Evolutionary conservation across 352 stramenopile genomes (phyloP).

Genomic region (Phytophthora parvispora): DNA sequence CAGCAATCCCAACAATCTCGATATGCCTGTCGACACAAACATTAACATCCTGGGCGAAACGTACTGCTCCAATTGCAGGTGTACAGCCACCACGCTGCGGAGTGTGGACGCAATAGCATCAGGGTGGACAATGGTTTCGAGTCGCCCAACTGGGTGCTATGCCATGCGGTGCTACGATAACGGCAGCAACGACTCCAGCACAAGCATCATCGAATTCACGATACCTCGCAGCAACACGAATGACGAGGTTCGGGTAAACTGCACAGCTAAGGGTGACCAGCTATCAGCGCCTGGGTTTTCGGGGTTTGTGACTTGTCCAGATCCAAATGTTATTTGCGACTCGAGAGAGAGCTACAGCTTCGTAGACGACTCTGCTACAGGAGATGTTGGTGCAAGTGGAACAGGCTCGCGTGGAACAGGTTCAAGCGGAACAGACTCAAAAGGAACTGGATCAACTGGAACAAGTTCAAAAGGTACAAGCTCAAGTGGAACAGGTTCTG

Average conservation of each 20-base stretch:
- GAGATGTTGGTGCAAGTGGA: neutral
- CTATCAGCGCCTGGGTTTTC: constrained; percentile 59
- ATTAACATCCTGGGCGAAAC: constrained; percentile 86
- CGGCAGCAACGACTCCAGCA: constrained; percentile 5
- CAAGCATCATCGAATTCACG: constrained; percentile 51
- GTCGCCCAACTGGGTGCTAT: constrained; percentile 84
- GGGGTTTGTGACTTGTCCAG: constrained; percentile 70
- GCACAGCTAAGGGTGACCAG: constrained; percentile 50
- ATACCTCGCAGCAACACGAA: constrained; percentile 42
- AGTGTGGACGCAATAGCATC: constrained; percentile 54
- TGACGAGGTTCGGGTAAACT: constrained; percentile 50
- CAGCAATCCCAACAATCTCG: constrained; percentile 60
- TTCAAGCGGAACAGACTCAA: neutral
- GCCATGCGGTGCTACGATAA: constrained; percentile 63
- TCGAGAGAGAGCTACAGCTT: constrained; percentile 23
- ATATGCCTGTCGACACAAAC: constrained; percentile 42
- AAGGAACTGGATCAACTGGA: neutral
- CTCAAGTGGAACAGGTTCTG: neutral
- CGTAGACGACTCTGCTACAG: neutral
- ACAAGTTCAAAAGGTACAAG: too few species aligned
- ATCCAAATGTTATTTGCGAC: constrained; percentile 75
- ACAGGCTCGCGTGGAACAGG: neutral
- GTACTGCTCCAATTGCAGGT: constrained; percentile 79
- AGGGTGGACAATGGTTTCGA: constrained; percentile 60
- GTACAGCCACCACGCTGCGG: constrained; percentile 71